Evolutionary conservation across 176 grass and related monocot genomes (phyloP).

Genomic region (Secale cereale): DNA sequence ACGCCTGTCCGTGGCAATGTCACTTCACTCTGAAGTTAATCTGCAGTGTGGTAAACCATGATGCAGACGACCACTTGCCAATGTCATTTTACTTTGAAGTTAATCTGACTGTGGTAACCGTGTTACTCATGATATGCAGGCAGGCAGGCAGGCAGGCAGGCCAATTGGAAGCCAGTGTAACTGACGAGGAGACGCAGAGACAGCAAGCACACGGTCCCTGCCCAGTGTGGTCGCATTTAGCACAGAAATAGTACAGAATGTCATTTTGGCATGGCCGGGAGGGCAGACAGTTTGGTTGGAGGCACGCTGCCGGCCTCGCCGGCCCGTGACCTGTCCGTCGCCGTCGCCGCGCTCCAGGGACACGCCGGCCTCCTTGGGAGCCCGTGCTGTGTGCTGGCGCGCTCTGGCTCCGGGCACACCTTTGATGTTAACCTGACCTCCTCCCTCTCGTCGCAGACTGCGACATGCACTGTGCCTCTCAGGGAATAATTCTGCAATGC

Average conservation of each 20-base stretch:
- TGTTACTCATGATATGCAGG: not conserved
- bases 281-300: conserved; percentile 16
- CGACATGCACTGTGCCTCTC: not conserved
- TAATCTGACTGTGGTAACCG: conserved; percentile 7
- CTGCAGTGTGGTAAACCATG: not conserved
- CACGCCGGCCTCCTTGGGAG: not conserved
- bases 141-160: not conserved
- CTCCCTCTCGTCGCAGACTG: not conserved
- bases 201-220: conserved; percentile 22
- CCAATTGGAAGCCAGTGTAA: not conserved
- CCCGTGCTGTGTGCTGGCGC: not conserved
- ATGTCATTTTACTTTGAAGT: not conserved
- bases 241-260: conserved; percentile 3
- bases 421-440: conserved; percentile 22
- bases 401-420: not conserved
- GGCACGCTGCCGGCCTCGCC: conserved; percentile 26
- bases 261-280: not conserved
- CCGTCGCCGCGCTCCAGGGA: not conserved
- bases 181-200: not conserved
- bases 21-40: not conserved
- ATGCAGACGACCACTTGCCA: not conserved
- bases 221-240: not conserved
- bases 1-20: not conserved
- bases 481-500: not conserved
- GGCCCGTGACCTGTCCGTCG: conserved; percentile 15